These are phyloP conservation scores for Fraxinus cuspidata DNA, from an alignment of 257 asterid genomes.

Conservation along the genomic window DNA sequence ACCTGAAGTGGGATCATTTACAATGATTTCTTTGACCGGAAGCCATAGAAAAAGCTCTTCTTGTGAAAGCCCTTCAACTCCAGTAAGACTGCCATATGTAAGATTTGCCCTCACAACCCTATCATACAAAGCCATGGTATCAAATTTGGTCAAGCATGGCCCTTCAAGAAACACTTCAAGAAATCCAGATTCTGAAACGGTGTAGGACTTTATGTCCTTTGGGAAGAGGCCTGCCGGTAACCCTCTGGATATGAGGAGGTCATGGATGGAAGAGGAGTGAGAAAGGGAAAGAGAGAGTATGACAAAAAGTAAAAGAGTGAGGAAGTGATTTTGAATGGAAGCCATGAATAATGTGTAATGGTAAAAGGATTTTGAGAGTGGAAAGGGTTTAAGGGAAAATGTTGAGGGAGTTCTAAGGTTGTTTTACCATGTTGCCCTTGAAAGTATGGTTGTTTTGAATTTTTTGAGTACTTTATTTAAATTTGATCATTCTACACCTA, in stretches of 20 bases:
- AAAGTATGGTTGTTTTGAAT: background rate
- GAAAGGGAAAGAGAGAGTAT: slow-evolving; percentile 2
- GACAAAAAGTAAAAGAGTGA: slow-evolving; percentile 19
- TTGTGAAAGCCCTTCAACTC: slow-evolving; percentile 80
- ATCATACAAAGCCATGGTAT: slow-evolving; percentile 85
- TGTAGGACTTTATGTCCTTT: slow-evolving; percentile 65
- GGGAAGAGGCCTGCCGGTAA: slow-evolving; percentile 87
- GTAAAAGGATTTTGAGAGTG: background rate
- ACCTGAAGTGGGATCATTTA: slow-evolving; percentile 78
- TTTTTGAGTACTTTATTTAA: no score
- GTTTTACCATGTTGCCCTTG: background rate
- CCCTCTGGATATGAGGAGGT: slow-evolving; percentile 71
- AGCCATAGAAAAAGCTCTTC: slow-evolving; percentile 93
- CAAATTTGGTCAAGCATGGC: slow-evolving; percentile 84
- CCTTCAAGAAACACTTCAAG: slow-evolving; percentile 74
- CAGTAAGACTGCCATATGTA: slow-evolving; percentile 73
- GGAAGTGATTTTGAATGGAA: slow-evolving; percentile 21
- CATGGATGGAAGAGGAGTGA: slow-evolving; percentile 63
- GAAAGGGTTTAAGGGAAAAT: background rate
- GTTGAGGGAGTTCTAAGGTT: slow-evolving; percentile 29
- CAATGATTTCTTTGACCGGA: slow-evolving; percentile 80
- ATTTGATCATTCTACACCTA: background rate
- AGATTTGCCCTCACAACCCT: slow-evolving; percentile 73
- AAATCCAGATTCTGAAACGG: slow-evolving; percentile 58
- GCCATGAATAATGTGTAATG: background rate